phyloP scores from a whole-genome alignment of 106 monocot species.

The Agapanthus africanus region DNA sequence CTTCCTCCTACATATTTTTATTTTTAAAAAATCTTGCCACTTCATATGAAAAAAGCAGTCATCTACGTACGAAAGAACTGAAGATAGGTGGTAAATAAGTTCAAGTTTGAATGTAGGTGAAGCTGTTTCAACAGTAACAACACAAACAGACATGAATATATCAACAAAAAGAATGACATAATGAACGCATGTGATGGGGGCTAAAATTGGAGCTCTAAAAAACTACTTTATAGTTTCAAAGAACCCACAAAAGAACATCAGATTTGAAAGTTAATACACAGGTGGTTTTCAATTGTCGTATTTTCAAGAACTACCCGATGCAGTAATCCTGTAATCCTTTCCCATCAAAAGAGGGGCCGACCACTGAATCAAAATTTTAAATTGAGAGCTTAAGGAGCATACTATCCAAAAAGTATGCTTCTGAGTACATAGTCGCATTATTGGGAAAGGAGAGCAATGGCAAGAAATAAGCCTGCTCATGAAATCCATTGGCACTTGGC shows the following conservation, averaged over 20 bases:
- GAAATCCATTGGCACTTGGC: neutral
- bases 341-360: neutral
- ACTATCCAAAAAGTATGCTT: neutral
- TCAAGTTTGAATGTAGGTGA: no score
- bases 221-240: neutral
- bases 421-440: neutral
- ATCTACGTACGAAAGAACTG: no score
- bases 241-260: neutral
- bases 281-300: neutral
- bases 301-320: neutral
- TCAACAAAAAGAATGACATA: neutral
- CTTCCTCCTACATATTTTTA: no score
- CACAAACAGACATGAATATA: neutral
- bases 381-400: neutral
- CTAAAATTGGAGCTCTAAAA: neutral
- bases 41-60: no score
- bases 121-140: no score
- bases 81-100: no score
- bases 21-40: no score
- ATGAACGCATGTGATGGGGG: neutral
- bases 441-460: neutral
- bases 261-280: neutral
- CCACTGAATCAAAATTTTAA: neutral
- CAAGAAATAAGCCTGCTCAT: neutral
- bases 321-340: neutral